These are phyloP conservation scores for Aspergillus awamori DNA, from an alignment of 2,329 filamentous ascomycete genomes.

Conservation along the genomic window DNA sequence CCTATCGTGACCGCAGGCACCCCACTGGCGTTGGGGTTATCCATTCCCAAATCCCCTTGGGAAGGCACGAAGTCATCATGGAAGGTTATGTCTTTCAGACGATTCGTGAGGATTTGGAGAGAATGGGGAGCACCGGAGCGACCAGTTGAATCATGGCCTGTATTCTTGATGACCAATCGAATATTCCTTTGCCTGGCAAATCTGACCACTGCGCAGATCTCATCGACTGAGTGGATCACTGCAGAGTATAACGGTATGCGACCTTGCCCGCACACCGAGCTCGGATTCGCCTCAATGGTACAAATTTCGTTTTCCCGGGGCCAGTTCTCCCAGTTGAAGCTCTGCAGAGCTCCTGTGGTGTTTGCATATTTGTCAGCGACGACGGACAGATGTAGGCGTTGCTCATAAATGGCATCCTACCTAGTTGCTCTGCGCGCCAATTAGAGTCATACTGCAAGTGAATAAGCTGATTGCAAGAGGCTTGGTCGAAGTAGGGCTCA, in stretches of 20 bases:
- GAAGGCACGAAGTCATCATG: conserved; percentile 8
- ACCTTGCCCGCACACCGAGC: conserved; percentile 37
- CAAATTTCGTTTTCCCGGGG: conserved; percentile 40
- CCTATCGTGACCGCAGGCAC: conserved; percentile 9
- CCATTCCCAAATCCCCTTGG: not conserved
- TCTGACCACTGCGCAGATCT: conserved; percentile 44
- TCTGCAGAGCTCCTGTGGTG: conserved; percentile 34
- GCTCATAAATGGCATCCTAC: conserved; percentile 5
- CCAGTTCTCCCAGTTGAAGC: conserved; percentile 46
- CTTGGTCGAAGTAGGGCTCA: conserved; percentile 14
- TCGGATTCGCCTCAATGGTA: conserved; percentile 33
- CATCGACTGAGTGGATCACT: conserved; percentile 31
- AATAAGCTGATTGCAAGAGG: conserved; percentile 17
- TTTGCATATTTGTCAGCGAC: not conserved
- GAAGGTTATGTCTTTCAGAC: conserved; percentile 13
- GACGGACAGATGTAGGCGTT: not conserved
- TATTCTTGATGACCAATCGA: conserved; percentile 18
- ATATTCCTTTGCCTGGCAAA: conserved; percentile 35
- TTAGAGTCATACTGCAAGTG: conserved; percentile 25
- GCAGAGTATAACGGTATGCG: conserved; percentile 43
- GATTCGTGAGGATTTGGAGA: conserved; percentile 33
- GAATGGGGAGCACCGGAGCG: conserved; percentile 35
- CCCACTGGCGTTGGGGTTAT: not conserved
- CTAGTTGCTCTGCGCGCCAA: conserved; percentile 42
- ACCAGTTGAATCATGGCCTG: conserved; percentile 22